Evolutionary conservation across 2,329 filamentous ascomycete genomes (phyloP).

Genomic region (Sphaerostilbella broomeana): DNA sequence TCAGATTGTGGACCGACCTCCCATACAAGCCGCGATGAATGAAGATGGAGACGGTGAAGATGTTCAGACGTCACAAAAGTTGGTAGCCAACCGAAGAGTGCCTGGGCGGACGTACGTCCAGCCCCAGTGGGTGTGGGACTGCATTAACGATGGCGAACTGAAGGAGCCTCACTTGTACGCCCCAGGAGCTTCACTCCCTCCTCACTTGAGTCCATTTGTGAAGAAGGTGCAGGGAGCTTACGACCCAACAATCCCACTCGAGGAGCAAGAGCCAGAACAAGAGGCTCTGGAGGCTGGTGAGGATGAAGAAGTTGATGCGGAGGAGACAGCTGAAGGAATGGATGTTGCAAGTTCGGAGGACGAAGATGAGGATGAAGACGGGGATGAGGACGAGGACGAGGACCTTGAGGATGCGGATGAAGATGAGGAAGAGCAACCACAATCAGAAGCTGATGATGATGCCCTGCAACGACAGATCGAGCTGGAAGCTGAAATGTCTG

Average conservation of each 20-base stretch:
- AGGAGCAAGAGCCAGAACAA: slow-evolving; percentile 79
- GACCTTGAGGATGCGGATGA: slow-evolving; percentile 41
- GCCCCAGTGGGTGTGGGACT: slow-evolving; percentile 98
- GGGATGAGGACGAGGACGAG: slow-evolving; percentile 43
- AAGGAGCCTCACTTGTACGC: slow-evolving; percentile 82
- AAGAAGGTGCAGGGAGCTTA: slow-evolving; percentile 81
- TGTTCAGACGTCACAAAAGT: slow-evolving; percentile 55
- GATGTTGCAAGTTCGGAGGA: slow-evolving; percentile 42
- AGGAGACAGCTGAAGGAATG: slow-evolving; percentile 42
- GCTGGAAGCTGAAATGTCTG: slow-evolving; percentile 84
- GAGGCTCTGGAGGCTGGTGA: slow-evolving; percentile 69
- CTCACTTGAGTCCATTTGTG: slow-evolving; percentile 94
- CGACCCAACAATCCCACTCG: slow-evolving; percentile 79
- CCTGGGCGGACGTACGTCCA: slow-evolving; percentile 92
- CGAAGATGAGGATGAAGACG: slow-evolving; percentile 62
- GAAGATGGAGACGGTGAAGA: slow-evolving; percentile 47
- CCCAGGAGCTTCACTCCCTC: slow-evolving; percentile 82
- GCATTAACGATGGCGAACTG: slow-evolving; percentile 83
- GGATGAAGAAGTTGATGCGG: slow-evolving; percentile 41
- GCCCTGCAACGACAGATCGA: slow-evolving; percentile 75
- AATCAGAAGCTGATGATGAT: slow-evolving; percentile 47
- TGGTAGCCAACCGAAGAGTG: slow-evolving; percentile 62
- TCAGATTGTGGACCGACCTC: slow-evolving; percentile 88
- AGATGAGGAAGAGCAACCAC: slow-evolving; percentile 36
- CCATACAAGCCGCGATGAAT: slow-evolving; percentile 54